Evolutionary conservation across 208 protist genomes (phyloP).

Genomic region (Leishmania tarentolae): DNA sequence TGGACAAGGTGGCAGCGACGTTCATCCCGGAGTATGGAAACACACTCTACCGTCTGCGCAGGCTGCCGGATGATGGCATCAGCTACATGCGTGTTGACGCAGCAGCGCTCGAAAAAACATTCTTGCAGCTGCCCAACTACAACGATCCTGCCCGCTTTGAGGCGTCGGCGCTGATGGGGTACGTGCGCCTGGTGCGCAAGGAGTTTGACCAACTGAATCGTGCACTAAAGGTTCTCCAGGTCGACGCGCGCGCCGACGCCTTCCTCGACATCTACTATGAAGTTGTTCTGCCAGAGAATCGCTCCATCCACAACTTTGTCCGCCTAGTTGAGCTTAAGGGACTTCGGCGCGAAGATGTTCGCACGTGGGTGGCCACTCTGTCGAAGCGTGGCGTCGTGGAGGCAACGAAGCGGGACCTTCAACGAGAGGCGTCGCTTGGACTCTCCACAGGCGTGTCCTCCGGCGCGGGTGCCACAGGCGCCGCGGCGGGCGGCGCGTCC

Average conservation of each 20-base stretch:
- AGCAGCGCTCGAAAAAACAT: slow-evolving; percentile 70
- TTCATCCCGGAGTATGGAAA: slow-evolving; percentile 76
- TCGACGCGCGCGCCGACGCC: slow-evolving; percentile 62
- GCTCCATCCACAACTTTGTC: slow-evolving; percentile 89
- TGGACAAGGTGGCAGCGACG: slow-evolving; percentile 77
- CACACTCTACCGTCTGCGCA: slow-evolving; percentile 68
- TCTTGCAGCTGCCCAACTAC: slow-evolving; percentile 88
- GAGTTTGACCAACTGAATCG: slow-evolving; percentile 86
- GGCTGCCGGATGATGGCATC: slow-evolving; percentile 62
- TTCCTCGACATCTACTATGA: slow-evolving; percentile 91
- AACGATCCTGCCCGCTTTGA: slow-evolving; percentile 79
- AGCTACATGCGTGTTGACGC: slow-evolving; percentile 76
- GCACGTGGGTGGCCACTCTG: slow-evolving; percentile 72
- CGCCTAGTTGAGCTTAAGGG: slow-evolving; percentile 86
- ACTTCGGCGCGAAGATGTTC: slow-evolving; percentile 76
- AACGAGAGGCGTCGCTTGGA: slow-evolving; percentile 42
- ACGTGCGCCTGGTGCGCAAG: slow-evolving; percentile 74
- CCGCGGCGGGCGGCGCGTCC: neutral
- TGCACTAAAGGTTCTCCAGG: slow-evolving; percentile 88
- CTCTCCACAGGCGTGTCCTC: slow-evolving; percentile 38
- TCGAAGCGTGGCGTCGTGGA: slow-evolving; percentile 88
- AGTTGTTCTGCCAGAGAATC: slow-evolving; percentile 76
- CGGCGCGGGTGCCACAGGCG: slow-evolving; percentile 2
- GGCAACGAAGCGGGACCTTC: slow-evolving; percentile 76
- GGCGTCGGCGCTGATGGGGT: slow-evolving; percentile 53